Evolutionary conservation across 345 rosid genomes (phyloP), one percentile per base, ranked within the genome.

Genomic region (Triadica sebifera): DNA sequence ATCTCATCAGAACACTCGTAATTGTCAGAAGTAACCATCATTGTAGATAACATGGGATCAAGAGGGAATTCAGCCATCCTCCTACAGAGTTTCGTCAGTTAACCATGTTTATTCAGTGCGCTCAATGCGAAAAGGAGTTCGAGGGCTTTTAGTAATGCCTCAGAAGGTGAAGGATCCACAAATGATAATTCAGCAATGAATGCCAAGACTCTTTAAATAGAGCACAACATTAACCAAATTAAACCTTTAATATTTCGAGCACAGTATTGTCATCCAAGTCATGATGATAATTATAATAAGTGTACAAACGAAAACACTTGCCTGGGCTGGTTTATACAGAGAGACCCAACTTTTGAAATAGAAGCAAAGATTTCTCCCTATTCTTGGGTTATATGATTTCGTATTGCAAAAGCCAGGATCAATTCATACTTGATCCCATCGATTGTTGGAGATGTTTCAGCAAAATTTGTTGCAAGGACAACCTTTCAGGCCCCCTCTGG

Each of bases 141-240:
- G 65, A 92, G 64, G 41, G 98, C 95, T 83, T 93, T 93, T 43
- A 93, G 82, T 77, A 95, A 83, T 68, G 99, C 95, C 86, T 93
- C 99, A 61, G 97, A 93, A 1, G 99, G 96, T n/a, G 99, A 98
- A 69, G 96, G 98, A 64, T 95, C 99, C 97, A 95, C 93, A 95
- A 95, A 80, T 95, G 98, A 79, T 93, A 95, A 85, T 89, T 85
- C 37, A 90, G 46, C 46, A 95, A 67, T 91, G 91, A 77, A 95
- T 95, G 58, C 99, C 99, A 75, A 95, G 98, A 84, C 98, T 93
- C 89, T 93, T 95, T 71, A 95, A 86, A 65, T 86, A 75, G 69
- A 95, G 94, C 37, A 93, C 99, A 71, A 95, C 99, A 81, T 86
- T 90, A 53, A 96, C 98, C 73, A 95, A 91, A 81, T 95, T 93